Conservation (phyloP, 1,284 basidiomycete species). For the Cryptococcus sp. region DNA sequence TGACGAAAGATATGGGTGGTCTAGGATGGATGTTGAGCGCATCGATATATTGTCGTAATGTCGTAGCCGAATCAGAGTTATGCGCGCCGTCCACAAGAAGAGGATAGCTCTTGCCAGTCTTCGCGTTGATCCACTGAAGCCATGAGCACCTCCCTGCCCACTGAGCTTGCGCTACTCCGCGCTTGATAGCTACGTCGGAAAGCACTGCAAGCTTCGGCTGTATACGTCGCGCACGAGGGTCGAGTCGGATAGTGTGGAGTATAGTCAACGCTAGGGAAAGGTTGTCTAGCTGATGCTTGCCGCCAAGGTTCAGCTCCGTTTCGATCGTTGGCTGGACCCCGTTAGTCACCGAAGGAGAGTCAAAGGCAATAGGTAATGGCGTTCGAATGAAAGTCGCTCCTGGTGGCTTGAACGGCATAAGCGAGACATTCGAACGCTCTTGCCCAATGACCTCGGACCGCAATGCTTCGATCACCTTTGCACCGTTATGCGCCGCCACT, state of each 20-base stretch:
- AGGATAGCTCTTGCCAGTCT: slow-evolving; percentile 33
- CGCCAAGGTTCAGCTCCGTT: slow-evolving; percentile 62
- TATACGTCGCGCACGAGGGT: slow-evolving; percentile 47
- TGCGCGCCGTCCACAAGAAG: slow-evolving; percentile 93
- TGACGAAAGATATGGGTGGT: slow-evolving; percentile 59
- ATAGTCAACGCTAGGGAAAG: slow-evolving; percentile 68
- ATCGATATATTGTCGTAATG: slow-evolving; percentile 71
- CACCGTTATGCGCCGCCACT: slow-evolving; percentile 50
- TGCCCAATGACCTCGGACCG: slow-evolving; percentile 1
- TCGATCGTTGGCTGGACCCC: slow-evolving; percentile 17
- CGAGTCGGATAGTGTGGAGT: slow-evolving; percentile 64
- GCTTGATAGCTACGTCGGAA: slow-evolving; percentile 57
- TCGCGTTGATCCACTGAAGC: slow-evolving; percentile 53
- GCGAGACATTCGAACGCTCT: slow-evolving; percentile 33
- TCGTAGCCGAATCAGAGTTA: slow-evolving; percentile 77
- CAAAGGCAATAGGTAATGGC: slow-evolving; percentile 14
- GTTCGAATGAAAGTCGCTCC: slow-evolving; percentile 22
- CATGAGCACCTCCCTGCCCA: slow-evolving; percentile 89
- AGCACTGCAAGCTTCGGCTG: slow-evolving; percentile 51
- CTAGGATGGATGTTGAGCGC: slow-evolving; percentile 47
- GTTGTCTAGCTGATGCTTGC: slow-evolving; percentile 80
- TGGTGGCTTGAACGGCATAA: slow-evolving; percentile 28
- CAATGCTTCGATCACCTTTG: slow-evolving; percentile 32
- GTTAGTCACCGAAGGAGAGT: slow-evolving; percentile 3
- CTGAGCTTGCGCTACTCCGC: slow-evolving; percentile 62